Evolutionary conservation across 345 rosid species (phyloP).

Genomic region (Gossypioides kirkii): DNA sequence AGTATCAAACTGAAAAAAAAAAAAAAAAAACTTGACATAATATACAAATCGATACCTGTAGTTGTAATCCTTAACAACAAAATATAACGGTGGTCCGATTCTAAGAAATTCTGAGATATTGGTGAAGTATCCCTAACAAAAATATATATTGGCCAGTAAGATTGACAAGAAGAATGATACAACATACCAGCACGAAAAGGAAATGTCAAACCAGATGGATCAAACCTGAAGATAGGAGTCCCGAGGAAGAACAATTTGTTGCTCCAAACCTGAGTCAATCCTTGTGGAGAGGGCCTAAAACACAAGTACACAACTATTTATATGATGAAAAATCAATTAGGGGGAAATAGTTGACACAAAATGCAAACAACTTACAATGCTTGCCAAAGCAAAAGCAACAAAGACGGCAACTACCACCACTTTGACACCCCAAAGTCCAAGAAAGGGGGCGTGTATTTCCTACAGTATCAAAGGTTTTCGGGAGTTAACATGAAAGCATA

Average conservation of each 20-base stretch:
- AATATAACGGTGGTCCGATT: conserved; percentile 91
- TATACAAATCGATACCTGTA: conserved; percentile 53
- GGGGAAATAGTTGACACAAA: background rate
- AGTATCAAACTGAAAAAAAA: background rate
- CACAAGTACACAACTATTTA: conserved; percentile 13
- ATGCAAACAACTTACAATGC: conserved; percentile 60
- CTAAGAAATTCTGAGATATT: conserved; percentile 68
- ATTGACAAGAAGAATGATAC: conserved; percentile 5
- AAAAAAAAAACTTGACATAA: background rate
- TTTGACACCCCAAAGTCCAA: conserved; percentile 77
- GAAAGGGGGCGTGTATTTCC: conserved; percentile 87
- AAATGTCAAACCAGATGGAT: background rate
- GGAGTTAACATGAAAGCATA: conserved; percentile 13
- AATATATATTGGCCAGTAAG: background rate
- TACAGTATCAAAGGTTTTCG: conserved; percentile 12
- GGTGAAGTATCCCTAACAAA: conserved; percentile 77
- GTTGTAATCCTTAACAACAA: conserved; percentile 86
- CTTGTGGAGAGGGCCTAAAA: conserved; percentile 78
- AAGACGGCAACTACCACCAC: conserved; percentile 65
- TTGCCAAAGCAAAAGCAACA: conserved; percentile 67
- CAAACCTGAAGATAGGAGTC: conserved; percentile 96
- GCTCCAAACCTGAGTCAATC: conserved; percentile 92
- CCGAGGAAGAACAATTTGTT: conserved; percentile 89
- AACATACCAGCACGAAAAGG: conserved; percentile 3
- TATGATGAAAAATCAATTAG: background rate